phyloP scores from a whole-genome alignment of 805 yeast species.

The Ogataea pilisensis region DNA sequence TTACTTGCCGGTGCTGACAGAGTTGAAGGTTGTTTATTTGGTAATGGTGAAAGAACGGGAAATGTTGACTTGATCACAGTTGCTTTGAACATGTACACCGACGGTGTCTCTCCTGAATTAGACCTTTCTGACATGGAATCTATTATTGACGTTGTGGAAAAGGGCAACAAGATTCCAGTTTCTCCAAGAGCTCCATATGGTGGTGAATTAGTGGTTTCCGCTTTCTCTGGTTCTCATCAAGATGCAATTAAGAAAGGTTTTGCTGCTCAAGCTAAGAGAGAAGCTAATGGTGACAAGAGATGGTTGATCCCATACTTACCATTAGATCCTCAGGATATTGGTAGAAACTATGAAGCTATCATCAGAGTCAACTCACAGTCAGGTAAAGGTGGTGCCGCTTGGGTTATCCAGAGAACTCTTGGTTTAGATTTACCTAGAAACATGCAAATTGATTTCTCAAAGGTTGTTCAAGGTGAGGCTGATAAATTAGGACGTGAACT shows the following conservation, averaged over 20 bases:
- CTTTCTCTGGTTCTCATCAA: conserved; percentile 83
- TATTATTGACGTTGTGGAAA: conserved; percentile 69
- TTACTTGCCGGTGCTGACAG: conserved; percentile 85
- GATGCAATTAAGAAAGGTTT: conserved; percentile 87
- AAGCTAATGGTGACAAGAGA: not conserved
- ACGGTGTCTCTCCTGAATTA: conserved; percentile 66
- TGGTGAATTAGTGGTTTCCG: conserved; percentile 78
- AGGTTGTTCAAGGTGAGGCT: conserved; percentile 59
- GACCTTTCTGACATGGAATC: conserved; percentile 67
- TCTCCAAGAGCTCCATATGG: conserved; percentile 80
- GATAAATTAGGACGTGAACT: conserved; percentile 67
- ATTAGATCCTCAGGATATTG: conserved; percentile 79
- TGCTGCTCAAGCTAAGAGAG: conserved; percentile 39
- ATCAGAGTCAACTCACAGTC: conserved; percentile 85
- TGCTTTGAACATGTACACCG: conserved; percentile 74
- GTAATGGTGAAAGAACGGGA: conserved; percentile 87
- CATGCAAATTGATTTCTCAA: conserved; percentile 70
- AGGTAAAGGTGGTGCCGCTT: conserved; percentile 87
- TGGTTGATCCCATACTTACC: conserved; percentile 61
- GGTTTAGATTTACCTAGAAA: conserved; percentile 81
- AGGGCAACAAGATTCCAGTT: conserved; percentile 77
- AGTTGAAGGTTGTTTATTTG: conserved; percentile 81
- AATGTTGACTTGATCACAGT: conserved; percentile 78
- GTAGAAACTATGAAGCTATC: conserved; percentile 88
- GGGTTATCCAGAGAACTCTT: conserved; percentile 73